Base-by-base conservation (phyloP, 1,284 basidiomycete genomes). In the Rhodotorula mucilaginosa region DNA sequence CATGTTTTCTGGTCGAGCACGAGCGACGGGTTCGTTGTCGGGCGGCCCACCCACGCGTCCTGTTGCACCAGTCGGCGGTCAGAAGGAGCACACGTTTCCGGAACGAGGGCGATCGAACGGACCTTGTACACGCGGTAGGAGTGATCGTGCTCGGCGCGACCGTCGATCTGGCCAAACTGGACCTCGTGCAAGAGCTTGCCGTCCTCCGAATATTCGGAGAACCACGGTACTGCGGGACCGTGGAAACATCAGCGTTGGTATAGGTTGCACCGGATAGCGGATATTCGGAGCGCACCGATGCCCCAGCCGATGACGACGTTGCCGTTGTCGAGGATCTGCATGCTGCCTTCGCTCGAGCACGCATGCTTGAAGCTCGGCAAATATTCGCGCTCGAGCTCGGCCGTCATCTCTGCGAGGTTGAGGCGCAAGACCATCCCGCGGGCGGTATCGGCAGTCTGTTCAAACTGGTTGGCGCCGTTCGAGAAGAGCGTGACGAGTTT, bases 351-450 rank as follows among this genome's bases (percentile, higher is more conserved):
- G 18, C 68, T 67, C 61, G 73, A 51, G 23, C 75, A 73, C 23
- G 76, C 69, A 3, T 70, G 73, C 7, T 67, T 39, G 56, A 79
- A 79, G 63, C 68, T 76, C 0, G 81, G 78, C 0, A 77, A 21
- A 46, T 67, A 75, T 46, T 76, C 74, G 21, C 64, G 57, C 21
- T 60, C 66, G 10, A 81, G 72, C 3, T 61, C 67, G 39, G 71
- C 77, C 26, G 62, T 74, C 75, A 73, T 78, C 57, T 56, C 66
- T 12, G 52, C 49, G 19, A 62, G 66, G 67, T 81, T 76, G 44
- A 81, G 48, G 26, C 74, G 52, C 48, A 81, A 62, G 3, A 80
- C 29, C 2, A 81, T 26, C 1, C 79, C 80, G 19, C 79, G 74
- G 13, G 80, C 74, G 19, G 64, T n/a, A 34, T 23, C 51, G 21